Conservation (phyloP, 306 rosid genomes). For the Quercus rubra region DNA sequence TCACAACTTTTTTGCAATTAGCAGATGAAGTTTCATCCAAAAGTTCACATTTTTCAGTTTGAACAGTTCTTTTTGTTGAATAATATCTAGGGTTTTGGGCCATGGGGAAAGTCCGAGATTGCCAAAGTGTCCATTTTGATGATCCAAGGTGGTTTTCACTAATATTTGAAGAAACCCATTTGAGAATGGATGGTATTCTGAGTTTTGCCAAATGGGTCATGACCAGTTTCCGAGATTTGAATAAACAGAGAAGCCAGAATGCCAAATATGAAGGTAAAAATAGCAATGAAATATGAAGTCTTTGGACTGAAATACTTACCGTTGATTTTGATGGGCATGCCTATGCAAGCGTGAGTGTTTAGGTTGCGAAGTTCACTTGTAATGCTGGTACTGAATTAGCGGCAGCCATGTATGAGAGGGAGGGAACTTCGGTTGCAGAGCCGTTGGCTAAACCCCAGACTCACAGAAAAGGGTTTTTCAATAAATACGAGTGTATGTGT, state of each 20-base stretch:
- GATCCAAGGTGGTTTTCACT: slow-evolving; percentile 6
- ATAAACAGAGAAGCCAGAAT: neutral
- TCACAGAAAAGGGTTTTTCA: neutral
- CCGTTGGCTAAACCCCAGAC: neutral
- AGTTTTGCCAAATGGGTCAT: slow-evolving; percentile 48
- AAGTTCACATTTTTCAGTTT: neutral
- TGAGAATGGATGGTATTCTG: slow-evolving; percentile 15
- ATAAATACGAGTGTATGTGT: too few relatives aligned
- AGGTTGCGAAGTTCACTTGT: neutral
- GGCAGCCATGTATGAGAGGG: neutral
- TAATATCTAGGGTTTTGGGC: slow-evolving; percentile 44
- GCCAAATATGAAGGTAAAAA: neutral
- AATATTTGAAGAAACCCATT: slow-evolving; percentile 26
- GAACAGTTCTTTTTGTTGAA: slow-evolving; percentile 20
- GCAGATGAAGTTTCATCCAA: neutral
- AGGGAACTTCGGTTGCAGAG: neutral
- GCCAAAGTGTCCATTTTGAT: slow-evolving; percentile 5
- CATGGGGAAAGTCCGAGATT: slow-evolving; percentile 11
- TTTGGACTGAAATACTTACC: slow-evolving; percentile 16
- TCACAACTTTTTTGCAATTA: neutral
- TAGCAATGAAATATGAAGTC: neutral
- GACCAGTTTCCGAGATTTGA: slow-evolving; percentile 11
- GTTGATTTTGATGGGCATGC: slow-evolving; percentile 1
- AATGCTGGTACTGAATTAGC: neutral
- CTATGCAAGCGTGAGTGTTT: neutral